These are phyloP conservation scores for Pisolithus microcarpus DNA, from an alignment of 768 basidiomycete genomes.

Conservation along the genomic window DNA sequence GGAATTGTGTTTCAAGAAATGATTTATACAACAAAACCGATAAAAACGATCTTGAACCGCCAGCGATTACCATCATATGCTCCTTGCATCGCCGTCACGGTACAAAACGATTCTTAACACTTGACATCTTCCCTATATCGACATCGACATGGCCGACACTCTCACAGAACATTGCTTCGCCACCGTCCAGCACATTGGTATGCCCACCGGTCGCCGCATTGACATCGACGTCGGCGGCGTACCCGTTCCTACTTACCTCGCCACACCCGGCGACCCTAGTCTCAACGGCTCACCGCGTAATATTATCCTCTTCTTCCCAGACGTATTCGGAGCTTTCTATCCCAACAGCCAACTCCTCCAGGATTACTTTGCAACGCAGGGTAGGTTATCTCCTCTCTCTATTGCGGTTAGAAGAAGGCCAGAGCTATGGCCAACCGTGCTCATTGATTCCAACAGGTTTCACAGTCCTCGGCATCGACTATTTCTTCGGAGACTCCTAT, in stretches of 20 bases:
- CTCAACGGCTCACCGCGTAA: slow-evolving; percentile 25
- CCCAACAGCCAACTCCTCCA: slow-evolving; percentile 53
- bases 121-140: slow-evolving; percentile 6
- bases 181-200: slow-evolving; percentile 46
- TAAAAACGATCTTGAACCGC: no score
- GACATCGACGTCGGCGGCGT: slow-evolving; percentile 28
- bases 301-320: slow-evolving; percentile 53
- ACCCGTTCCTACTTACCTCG: slow-evolving; percentile 47
- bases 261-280: slow-evolving; percentile 30
- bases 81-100: no score
- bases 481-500: slow-evolving; percentile 55
- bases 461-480: slow-evolving; percentile 52
- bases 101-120: no score
- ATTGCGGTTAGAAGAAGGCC: no score
- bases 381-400: slow-evolving; percentile 24
- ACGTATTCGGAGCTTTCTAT: slow-evolving; percentile 54
- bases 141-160: slow-evolving; percentile 23
- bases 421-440: background rate
- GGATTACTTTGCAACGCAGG: slow-evolving; percentile 56
- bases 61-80: no score
- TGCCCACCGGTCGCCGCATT: slow-evolving; percentile 35
- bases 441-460: slow-evolving; percentile 36
- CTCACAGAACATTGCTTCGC: slow-evolving; percentile 48
- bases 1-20: no score
- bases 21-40: no score